Base-by-base conservation (phyloP, 2,329 filamentous ascomycete genomes). In the Aschersonia sp. region DNA sequence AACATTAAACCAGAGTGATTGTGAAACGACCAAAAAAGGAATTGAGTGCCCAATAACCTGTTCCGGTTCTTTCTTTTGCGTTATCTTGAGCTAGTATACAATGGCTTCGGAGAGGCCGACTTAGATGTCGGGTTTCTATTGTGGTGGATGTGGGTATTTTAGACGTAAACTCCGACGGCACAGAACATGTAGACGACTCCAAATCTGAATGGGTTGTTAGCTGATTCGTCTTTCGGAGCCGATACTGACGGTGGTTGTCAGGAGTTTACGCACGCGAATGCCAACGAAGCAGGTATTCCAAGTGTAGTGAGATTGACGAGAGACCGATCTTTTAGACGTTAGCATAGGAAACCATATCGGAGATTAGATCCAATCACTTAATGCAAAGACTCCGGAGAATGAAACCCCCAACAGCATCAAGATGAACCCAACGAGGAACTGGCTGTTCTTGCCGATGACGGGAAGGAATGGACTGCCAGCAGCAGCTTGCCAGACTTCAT, bases 131-230 rank as follows among this genome's bases (percentile, higher is more conserved):
- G 11, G 40, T 14, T 14, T 42, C 7, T 32, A 29, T 43, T 30
- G 44, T 22, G 8, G 22, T 39, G 33, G 62, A 51, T 54, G 50
- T 58, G 65, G 69, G 68, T 71, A 69, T 78, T 64, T 73, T 79
- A 98, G 66, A 98, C 87, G 81, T 98, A 97, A 62, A 98, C 92
- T 64, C 92, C 92, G 63, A 92, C 92, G 51, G 89, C 92, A 69
- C 92, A 98, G 69, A 98, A 97, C 84, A 96, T 95, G 70, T 92
- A 96, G 43, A 98, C 88, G 46, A 90, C 83, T 57, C 92, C 92
- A 66, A 95, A 85, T 46, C 90, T 96, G 60, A 9, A 31, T 4
- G 42, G 22, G 22, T 30, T 4, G 7, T 40, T 22, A 22, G 22
- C 22, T 22, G 22, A 22, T 4, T 22, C 22, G 22, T 22, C 22